Percentiles rank a stretch among this genome's conserved stretches.
Evolutionary conservation across 257 asterid genomes (phyloP).

Genomic region (Gentiana dahurica): DNA sequence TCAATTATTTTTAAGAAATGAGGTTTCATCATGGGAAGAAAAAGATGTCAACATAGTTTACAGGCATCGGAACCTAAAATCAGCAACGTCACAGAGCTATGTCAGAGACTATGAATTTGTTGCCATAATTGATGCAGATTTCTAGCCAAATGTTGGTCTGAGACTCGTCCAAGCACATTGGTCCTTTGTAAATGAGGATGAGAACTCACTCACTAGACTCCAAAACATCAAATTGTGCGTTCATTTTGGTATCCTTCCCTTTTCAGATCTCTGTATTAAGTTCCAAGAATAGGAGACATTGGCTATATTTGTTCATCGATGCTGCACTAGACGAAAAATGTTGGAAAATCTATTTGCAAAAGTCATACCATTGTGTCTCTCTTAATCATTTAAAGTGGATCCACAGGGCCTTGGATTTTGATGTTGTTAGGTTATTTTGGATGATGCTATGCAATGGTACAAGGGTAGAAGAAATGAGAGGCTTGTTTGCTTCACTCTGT

Average conservation of each 20-base stretch:
- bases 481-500: too few relatives aligned
- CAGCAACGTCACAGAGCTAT: slow-evolving; percentile 88
- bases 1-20: slow-evolving; percentile 58
- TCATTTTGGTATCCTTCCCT: slow-evolving; percentile 38
- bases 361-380: too few relatives aligned
- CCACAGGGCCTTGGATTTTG: too few relatives aligned
- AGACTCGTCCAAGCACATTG: slow-evolving; percentile 91
- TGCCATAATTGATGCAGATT: slow-evolving; percentile 80
- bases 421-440: too few relatives aligned
- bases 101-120: slow-evolving; percentile 79
- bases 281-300: too few relatives aligned
- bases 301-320: too few relatives aligned
- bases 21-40: slow-evolving; percentile 64
- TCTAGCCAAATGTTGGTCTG: slow-evolving; percentile 70
- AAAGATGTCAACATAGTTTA: slow-evolving; percentile 77
- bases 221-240: slow-evolving; percentile 83
- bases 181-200: slow-evolving; percentile 85
- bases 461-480: too few relatives aligned
- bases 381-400: too few relatives aligned
- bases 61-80: slow-evolving; percentile 81
- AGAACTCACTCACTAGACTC: slow-evolving; percentile 68
- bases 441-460: too few relatives aligned
- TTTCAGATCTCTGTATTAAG: too few relatives aligned
- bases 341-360: too few relatives aligned
- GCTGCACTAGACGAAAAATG: too few relatives aligned